phyloP scores from a whole-genome alignment of 208 protist genomes.

The Tritrichomonas foetus region DNA sequence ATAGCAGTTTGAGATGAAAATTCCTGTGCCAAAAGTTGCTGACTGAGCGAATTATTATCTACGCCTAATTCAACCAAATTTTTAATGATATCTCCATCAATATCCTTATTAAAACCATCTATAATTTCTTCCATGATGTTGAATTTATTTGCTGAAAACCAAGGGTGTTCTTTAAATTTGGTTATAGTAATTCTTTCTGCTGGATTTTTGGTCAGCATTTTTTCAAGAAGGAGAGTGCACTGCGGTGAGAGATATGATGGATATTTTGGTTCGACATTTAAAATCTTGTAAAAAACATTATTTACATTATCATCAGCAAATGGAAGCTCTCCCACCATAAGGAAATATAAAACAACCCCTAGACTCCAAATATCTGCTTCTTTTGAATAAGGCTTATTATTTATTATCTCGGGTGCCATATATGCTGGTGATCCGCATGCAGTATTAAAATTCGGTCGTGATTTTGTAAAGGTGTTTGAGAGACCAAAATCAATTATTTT shows the following conservation, averaged over 20 bases:
- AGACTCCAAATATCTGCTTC: conserved; percentile 1
- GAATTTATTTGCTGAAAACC: too few species aligned
- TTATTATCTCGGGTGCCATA: background rate
- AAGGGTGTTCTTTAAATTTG: background rate
- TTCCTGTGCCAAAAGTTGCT: too few species aligned
- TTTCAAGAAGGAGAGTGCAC: background rate
- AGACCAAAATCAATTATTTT: background rate
- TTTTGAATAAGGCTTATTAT: background rate
- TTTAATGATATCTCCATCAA: too few species aligned
- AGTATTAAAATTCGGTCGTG: background rate
- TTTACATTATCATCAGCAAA: background rate
- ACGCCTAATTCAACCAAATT: too few species aligned
- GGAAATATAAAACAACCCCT: background rate
- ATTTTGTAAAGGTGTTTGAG: background rate
- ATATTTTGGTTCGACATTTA: background rate
- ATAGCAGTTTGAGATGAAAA: too few species aligned
- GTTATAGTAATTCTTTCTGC: background rate
- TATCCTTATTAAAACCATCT: too few species aligned
- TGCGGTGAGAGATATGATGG: background rate
- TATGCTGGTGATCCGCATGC: background rate
- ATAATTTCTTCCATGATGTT: too few species aligned
- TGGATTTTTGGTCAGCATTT: background rate
- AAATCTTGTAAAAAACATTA: background rate
- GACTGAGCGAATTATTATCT: too few species aligned
- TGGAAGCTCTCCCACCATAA: background rate